These are phyloP conservation scores for Beta lomatogona DNA, from an alignment of 179 eudicot species.

Conservation along the genomic window DNA sequence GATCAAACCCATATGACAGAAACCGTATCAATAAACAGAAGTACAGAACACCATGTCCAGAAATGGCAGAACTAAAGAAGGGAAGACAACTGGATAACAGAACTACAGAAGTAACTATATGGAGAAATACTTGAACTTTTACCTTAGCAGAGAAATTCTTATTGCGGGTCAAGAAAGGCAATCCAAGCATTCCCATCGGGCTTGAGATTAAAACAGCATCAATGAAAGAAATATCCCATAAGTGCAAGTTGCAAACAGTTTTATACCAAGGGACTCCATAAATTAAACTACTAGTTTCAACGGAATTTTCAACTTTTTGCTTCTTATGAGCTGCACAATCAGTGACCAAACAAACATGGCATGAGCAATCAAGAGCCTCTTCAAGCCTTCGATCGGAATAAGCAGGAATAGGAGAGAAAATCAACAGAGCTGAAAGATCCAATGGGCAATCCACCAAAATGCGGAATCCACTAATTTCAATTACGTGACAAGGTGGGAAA, in stretches of 20 bases:
- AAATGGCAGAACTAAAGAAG: neutral
- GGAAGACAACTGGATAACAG: neutral
- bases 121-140: neutral
- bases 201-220: constrained; percentile 73
- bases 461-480: constrained; percentile 60
- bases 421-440: constrained; percentile 73
- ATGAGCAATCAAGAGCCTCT: constrained; percentile 35
- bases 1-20: neutral
- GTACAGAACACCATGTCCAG: constrained; percentile 2
- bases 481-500: constrained; percentile 75
- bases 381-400: constrained; percentile 27
- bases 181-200: constrained; percentile 91
- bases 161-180: constrained; percentile 73
- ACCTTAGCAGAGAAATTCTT: constrained; percentile 75
- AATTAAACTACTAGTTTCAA: constrained; percentile 45
- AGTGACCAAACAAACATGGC: constrained; percentile 18
- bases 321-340: constrained; percentile 33
- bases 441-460: constrained; percentile 82
- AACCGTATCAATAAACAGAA: constrained; percentile 7
- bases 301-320: constrained; percentile 42
- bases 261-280: constrained; percentile 66
- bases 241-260: constrained; percentile 56
- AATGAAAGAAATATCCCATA: constrained; percentile 63
- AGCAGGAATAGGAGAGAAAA: constrained; percentile 65
- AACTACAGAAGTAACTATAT: neutral